Evolutionary conservation across 2,329 filamentous ascomycete species (phyloP).

Genomic region (Talaromyces sp.): DNA sequence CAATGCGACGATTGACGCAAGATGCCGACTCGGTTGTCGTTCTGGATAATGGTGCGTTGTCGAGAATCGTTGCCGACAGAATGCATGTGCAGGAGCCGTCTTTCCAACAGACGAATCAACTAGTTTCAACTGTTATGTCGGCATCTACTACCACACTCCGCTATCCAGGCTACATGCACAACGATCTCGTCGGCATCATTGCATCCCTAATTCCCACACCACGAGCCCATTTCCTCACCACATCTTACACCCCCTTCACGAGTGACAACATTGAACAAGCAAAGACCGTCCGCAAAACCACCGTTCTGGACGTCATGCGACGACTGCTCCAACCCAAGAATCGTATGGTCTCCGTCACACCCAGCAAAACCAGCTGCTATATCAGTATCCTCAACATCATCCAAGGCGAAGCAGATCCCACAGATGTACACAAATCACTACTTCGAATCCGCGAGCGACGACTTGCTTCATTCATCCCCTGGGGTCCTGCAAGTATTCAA

Average conservation of each 20-base stretch:
- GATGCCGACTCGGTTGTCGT: conserved; percentile 96
- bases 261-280: conserved; percentile 94
- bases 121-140: conserved; percentile 97
- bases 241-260: conserved; percentile 96
- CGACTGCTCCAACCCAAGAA: conserved; percentile 95
- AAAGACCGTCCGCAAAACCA: conserved; percentile 97
- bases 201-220: conserved; percentile 95
- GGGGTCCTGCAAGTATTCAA: conserved; percentile 96
- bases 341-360: conserved; percentile 95
- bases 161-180: conserved; percentile 99
- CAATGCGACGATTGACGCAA: conserved; percentile 85
- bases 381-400: conserved; percentile 99
- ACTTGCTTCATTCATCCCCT: conserved; percentile 94
- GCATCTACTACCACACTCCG: conserved; percentile 93
- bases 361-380: conserved; percentile 96
- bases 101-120: conserved; percentile 95
- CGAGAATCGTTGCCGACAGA: conserved; percentile 88
- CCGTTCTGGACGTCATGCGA: conserved; percentile 95
- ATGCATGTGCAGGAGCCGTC: conserved; percentile 93
- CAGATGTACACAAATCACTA: conserved; percentile 95
- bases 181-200: conserved; percentile 94
- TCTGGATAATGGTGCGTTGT: conserved; percentile 89
- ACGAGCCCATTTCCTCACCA: conserved; percentile 96
- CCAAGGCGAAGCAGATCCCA: conserved; percentile 95
- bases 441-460: conserved; percentile 91